Conservation (phyloP, 176 grass and related monocot species). For the Eremochloa ophiuroides region DNA sequence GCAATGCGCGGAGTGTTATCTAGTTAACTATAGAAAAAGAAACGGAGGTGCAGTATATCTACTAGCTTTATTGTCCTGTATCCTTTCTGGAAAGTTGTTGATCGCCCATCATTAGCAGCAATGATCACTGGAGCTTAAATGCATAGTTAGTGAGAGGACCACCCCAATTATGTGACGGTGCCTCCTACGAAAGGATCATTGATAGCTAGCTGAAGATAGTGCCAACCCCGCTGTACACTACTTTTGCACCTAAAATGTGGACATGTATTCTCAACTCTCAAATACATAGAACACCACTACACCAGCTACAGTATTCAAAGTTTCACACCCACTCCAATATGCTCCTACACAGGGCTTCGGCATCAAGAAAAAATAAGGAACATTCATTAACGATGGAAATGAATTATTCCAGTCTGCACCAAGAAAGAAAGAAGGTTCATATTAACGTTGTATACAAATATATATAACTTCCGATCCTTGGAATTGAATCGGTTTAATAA, state of each 20-base stretch:
- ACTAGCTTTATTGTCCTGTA: conserved; percentile 2
- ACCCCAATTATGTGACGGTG: background rate
- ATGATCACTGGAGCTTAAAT: conserved; percentile 20
- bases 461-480: too few relatives aligned
- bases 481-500: too few relatives aligned
- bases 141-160: conserved; percentile 33
- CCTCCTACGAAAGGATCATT: background rate
- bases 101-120: conserved; percentile 26
- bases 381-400: background rate
- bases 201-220: background rate
- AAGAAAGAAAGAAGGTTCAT: background rate
- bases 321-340: background rate
- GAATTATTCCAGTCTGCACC: background rate
- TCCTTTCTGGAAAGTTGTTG: conserved; percentile 36
- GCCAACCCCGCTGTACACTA: background rate
- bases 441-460: too few relatives aligned
- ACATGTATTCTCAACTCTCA: background rate
- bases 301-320: conserved; percentile 20
- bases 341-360: background rate
- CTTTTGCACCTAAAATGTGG: background rate
- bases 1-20: too few relatives aligned
- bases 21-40: background rate
- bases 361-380: background rate
- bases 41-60: background rate
- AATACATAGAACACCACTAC: background rate